Percentiles rank a stretch among this genome's conserved stretches.
These are phyloP conservation scores for Colletotrichum navitas DNA, from an alignment of 2,329 filamentous ascomycete genomes.

Conservation along the genomic window DNA sequence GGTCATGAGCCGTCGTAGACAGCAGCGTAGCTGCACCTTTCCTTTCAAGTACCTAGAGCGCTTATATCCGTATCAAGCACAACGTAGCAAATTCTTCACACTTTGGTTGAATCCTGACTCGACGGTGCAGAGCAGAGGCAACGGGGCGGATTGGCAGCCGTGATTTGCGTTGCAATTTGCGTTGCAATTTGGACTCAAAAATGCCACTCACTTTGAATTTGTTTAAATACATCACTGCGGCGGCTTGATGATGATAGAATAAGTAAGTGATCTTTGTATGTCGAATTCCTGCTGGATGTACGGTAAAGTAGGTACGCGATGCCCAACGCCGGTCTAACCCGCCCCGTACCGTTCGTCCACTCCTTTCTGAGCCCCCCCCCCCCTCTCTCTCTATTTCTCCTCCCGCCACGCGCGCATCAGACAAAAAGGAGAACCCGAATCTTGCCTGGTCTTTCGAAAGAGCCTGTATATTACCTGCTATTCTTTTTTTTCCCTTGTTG, in stretches of 20 bases:
- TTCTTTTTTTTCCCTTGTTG: not conserved
- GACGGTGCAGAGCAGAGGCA: not conserved
- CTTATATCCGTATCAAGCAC: constrained; percentile 27
- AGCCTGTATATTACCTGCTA: not conserved
- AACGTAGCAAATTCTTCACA: not conserved
- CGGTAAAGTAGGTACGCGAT: not conserved
- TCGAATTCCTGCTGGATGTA: not conserved
- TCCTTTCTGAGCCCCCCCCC: not conserved
- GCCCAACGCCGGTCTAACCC: not conserved
- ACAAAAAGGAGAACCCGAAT: not conserved
- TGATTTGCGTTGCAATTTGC: too few species aligned
- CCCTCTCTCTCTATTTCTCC: not conserved
- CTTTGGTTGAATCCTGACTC: not conserved
- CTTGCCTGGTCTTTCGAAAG: not conserved
- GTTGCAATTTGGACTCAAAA: not conserved
- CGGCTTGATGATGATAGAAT: not conserved
- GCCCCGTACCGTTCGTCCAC: not conserved
- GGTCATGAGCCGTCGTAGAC: not conserved
- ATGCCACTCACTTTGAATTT: not conserved
- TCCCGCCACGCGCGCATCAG: not conserved
- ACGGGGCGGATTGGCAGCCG: not conserved
- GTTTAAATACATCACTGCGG: not conserved
- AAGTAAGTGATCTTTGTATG: not conserved
- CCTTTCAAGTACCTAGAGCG: constrained; percentile 30
- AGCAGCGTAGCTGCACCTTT: not conserved